Base-by-base conservation (phyloP, 441 rosid genomes). In the Croton laevigatus region DNA sequence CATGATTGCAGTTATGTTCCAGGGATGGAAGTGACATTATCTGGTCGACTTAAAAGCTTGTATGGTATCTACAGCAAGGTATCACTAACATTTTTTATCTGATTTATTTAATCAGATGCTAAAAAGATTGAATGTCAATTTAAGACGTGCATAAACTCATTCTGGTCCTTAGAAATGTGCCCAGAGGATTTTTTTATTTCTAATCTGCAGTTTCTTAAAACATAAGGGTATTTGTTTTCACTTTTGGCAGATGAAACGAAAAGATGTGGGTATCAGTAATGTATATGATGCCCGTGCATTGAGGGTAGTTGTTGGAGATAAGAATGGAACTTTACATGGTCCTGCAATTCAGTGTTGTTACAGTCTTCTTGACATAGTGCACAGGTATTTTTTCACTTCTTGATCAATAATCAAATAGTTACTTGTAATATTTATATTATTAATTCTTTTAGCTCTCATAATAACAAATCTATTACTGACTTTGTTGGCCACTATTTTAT, bases 11-110 rank as follows among this genome's bases (percentile, higher is more conserved):
- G 95, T 71, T 87, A 87, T 67, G 81, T 87, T 76, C 95, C 95
- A 8, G 95, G 95, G 52, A 89, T 89, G 95, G 95, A 89, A 80
- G 89, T 89, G 38, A 86, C 91, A 64, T 70, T 87, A 68, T 89
- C 91, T 55, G 79, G 92, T 77, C 84, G 95, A 64, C 80, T 87
- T 11, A 89, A 89, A 77, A 89, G 95, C 79, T 75, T 87, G 75
- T 87, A 83, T 68, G 78, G 95, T 57, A 81, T 89, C 77, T 87
- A 87, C 69, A 80, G 84, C 85, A 89, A 89, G 92, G 95, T 89
- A 83, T 66, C 59, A 19, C 20, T 64, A 60, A 57, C 14, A 44
- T 68, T 71, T 46, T 14, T 52, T 32, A 49, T 62, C 69, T n/a
- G 46, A 34, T 74, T 57, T 40, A 19, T 65, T 27, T 48, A 72